These are phyloP conservation scores for Corinectria fuckeliana DNA, from an alignment of 2,329 filamentous ascomycete genomes.

Conservation along the genomic window DNA sequence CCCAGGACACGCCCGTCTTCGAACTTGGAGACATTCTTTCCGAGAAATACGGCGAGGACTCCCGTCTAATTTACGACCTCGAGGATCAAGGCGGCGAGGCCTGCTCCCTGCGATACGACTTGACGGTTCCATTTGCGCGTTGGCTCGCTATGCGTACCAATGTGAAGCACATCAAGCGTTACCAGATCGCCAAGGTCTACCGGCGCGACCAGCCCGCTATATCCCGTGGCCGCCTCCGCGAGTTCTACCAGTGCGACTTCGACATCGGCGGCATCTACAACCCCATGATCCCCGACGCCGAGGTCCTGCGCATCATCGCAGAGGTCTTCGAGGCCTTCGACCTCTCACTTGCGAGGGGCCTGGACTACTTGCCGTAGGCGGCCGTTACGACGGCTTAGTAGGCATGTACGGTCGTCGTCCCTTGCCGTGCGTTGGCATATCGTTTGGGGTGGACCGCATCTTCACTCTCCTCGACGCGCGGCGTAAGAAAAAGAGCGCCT, in stretches of 20 bases:
- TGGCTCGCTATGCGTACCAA: constrained; percentile 91
- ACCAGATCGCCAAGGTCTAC: constrained; percentile 90
- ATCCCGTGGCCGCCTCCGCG: constrained; percentile 89
- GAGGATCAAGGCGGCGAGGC: constrained; percentile 84
- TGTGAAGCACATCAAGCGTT: constrained; percentile 86
- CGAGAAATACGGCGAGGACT: constrained; percentile 92
- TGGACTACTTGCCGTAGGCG: constrained; percentile 91
- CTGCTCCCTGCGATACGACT: constrained; percentile 78
- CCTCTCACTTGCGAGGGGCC: constrained; percentile 84
- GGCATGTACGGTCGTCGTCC: constrained; percentile 79
- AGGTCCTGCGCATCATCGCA: constrained; percentile 82
- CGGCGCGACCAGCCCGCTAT: constrained; percentile 63
- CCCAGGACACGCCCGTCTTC: constrained; percentile 83
- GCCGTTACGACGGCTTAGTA: constrained; percentile 91
- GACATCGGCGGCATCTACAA: constrained; percentile 91
- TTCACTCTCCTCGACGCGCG: constrained; percentile 86
- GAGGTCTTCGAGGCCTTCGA: constrained; percentile 92
- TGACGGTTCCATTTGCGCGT: constrained; percentile 89
- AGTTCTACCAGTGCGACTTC: constrained; percentile 98
- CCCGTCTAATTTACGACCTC: constrained; percentile 88
- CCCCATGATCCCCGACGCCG: constrained; percentile 89
- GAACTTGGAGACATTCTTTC: constrained; percentile 86
- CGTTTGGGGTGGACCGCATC: constrained; percentile 94
- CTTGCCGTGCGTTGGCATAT: constrained; percentile 65
- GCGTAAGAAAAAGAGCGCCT: constrained; percentile 50